These are phyloP conservation scores for Hypoxylon trugodes DNA, from an alignment of 495 filamentous ascomycete genomes.

Conservation along the genomic window DNA sequence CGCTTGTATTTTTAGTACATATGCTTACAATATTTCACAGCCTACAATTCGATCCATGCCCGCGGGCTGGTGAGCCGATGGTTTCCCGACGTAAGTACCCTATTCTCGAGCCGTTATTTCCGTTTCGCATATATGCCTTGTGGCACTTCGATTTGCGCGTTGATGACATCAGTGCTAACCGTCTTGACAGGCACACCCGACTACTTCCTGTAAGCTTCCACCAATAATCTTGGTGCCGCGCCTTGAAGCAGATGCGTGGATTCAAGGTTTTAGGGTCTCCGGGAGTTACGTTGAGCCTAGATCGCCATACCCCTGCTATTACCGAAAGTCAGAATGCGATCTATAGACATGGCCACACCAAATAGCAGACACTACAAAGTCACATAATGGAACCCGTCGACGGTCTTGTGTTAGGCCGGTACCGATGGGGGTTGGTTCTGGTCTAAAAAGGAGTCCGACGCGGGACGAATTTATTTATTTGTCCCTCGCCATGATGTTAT, in stretches of 20 bases:
- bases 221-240: conserved; percentile 22
- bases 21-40: conserved; percentile 57
- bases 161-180: conserved; percentile 34
- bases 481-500: conserved; percentile 10
- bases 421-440: conserved; percentile 12
- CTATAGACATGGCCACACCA: conserved; percentile 6
- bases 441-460: neutral
- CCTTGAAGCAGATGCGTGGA: conserved; percentile 26
- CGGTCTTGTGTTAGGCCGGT: conserved; percentile 9
- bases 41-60: conserved; percentile 99
- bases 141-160: neutral
- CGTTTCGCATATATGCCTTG: neutral
- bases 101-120: neutral
- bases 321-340: conserved; percentile 24
- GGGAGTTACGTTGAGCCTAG: conserved; percentile 32
- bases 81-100: conserved; percentile 83
- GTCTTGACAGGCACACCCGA: conserved; percentile 78
- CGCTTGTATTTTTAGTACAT: neutral
- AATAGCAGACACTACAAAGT: conserved; percentile 12
- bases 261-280: conserved; percentile 32
- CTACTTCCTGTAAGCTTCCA: conserved; percentile 83
- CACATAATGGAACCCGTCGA: neutral
- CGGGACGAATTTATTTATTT: neutral
- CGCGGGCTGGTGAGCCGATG: conserved; percentile 97
- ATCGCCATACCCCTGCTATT: conserved; percentile 24